Evolutionary conservation across 495 filamentous ascomycete species (phyloP), one percentile per base, ranked within the genome.

Genomic region (Opeltia flavorubescens): DNA sequence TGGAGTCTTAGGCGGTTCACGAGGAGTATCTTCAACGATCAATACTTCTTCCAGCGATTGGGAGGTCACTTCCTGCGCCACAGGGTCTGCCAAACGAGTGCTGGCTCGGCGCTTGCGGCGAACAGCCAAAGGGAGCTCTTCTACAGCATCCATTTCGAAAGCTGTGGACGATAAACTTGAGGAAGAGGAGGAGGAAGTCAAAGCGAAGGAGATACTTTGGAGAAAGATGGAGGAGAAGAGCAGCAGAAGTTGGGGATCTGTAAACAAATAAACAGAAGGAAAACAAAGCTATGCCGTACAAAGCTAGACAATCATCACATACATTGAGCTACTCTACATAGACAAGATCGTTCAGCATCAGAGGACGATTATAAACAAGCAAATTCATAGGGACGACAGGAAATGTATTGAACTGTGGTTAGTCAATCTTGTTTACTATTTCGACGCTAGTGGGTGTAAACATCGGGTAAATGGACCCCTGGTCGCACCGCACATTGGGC

Each of bases 81-180:
- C 28, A 2, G 47, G 25, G 11, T 50, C 41, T 17, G 25, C 23
- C 15, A 51, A 43, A 12, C 35, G 47, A 43, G 50, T 46, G 56
- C 50, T 52, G 24, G 48, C 48, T n/a, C 58, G 53, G 49, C 58
- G 26, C 50, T 61, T 57, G 17, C 58, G 51, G 24, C 58, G 57
- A 26, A 58, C 47, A 38, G 58, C 57, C 9, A 60, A 17, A 33
- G 58, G 57, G 33, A 43, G 46, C 21, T 60, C 52, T 44, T 60
- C 57, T 12, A 30, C 38, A 11, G 41, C 11, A 21, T 24, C 38
- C 38, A 41, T 41, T 5, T n/a, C 6, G n/a, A 36, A 36, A 17
- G 34, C 34, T 17, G 34, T 18, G 12, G 34, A 36, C n/a, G 34
- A 1, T 2, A 9, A 21, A 13, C 1, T 41, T 2, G 21, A 21